phyloP scores from a whole-genome alignment of 2,329 filamentous ascomycete genomes.

The Pestalotiopsis sp. region DNA sequence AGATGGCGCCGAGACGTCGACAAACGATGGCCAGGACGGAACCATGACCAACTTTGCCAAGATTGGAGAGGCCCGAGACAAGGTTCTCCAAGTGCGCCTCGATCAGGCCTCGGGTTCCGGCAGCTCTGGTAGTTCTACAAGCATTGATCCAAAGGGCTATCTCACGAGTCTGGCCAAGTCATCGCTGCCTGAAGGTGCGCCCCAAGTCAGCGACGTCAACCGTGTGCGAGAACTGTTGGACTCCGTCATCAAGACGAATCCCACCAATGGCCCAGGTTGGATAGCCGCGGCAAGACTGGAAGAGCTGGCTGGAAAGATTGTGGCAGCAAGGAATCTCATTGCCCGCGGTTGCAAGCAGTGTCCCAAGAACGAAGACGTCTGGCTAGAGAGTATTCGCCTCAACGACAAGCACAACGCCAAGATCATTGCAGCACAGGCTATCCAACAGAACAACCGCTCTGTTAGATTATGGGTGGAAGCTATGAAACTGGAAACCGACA shows the following conservation, averaged over 20 bases:
- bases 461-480: constrained; percentile 93
- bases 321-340: constrained; percentile 86
- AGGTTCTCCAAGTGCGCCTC: constrained; percentile 90
- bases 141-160: constrained; percentile 93
- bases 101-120: constrained; percentile 79
- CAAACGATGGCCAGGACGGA: constrained; percentile 64
- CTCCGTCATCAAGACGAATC: constrained; percentile 96
- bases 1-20: constrained; percentile 69
- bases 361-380: constrained; percentile 91
- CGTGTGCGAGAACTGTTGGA: constrained; percentile 90
- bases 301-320: constrained; percentile 88
- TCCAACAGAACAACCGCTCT: constrained; percentile 87
- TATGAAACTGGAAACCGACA: constrained; percentile 85
- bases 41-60: constrained; percentile 98
- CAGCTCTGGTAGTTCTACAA: constrained; percentile 81
- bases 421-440: constrained; percentile 90
- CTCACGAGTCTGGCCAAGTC: constrained; percentile 88
- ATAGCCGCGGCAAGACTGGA: constrained; percentile 92
- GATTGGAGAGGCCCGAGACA: constrained; percentile 94
- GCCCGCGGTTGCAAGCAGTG: constrained; percentile 87
- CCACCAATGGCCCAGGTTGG: constrained; percentile 92
- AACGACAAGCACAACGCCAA: constrained; percentile 94
- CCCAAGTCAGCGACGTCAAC: constrained; percentile 92
- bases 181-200: constrained; percentile 76
- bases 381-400: constrained; percentile 93